A percentile compares a stretch with the other conserved stretches of the same genome.
These are phyloP conservation scores for Biscogniauxia mediterranea DNA, from an alignment of 2,329 filamentous ascomycete species.

Conservation along the genomic window DNA sequence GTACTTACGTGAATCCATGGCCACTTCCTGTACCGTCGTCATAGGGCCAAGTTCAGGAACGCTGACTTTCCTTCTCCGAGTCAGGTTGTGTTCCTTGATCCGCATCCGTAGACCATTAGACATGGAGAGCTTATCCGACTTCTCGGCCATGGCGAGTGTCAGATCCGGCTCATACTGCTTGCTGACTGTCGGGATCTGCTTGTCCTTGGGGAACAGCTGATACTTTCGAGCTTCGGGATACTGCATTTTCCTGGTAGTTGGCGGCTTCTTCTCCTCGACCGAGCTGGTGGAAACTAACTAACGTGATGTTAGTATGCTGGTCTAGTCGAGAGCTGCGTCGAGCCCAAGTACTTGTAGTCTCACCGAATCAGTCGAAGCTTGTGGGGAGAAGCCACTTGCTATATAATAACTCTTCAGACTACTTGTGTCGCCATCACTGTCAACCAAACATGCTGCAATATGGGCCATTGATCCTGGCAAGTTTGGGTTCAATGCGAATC, in stretches of 20 bases:
- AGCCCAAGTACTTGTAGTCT: constrained; percentile 18
- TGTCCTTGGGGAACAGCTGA: constrained; percentile 58
- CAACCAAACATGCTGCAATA: constrained; percentile 58
- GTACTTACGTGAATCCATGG: constrained; percentile 69
- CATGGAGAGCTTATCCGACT: constrained; percentile 39
- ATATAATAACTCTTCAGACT: constrained; percentile 50
- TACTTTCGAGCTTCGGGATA: constrained; percentile 56
- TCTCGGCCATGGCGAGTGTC: constrained; percentile 43
- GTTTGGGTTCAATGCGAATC: constrained; percentile 30
- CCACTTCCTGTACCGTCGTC: constrained; percentile 65
- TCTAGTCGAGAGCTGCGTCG: constrained; percentile 23
- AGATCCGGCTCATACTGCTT: constrained; percentile 52
- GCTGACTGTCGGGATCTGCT: constrained; percentile 41
- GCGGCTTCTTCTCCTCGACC: constrained; percentile 46
- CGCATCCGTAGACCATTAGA: constrained; percentile 47
- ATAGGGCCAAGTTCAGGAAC: constrained; percentile 64
- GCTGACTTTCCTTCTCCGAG: constrained; percentile 60
- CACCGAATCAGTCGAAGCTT: constrained; percentile 47
- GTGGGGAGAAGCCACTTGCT: constrained; percentile 48
- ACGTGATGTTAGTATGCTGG: constrained; percentile 25
- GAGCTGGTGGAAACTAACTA: constrained; percentile 32
- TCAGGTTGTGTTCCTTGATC: constrained; percentile 57
- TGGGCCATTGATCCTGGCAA: constrained; percentile 53
- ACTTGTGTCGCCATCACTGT: constrained; percentile 40
- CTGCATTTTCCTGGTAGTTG: constrained; percentile 56